These are phyloP conservation scores for Pyrrhoderma lamaoense DNA, from an alignment of 1,284 basidiomycete species.

Conservation along the genomic window DNA sequence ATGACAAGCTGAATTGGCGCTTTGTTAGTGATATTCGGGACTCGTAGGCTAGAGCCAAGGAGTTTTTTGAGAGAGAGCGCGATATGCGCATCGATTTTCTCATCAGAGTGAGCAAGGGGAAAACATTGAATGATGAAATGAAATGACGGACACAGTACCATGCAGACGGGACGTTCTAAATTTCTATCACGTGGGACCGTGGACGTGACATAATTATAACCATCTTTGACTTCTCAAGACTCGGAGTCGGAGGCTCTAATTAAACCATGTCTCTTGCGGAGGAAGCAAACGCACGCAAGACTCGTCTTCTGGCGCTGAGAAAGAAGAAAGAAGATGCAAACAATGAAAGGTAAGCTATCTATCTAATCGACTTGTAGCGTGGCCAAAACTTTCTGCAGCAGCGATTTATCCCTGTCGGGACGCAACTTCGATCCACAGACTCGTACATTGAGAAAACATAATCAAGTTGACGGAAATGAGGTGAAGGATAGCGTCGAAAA, in stretches of 20 bases:
- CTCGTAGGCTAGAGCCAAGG: not conserved
- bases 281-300: slow-evolving; percentile 80
- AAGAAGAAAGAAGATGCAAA: slow-evolving; percentile 56
- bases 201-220: not conserved
- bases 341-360: slow-evolving; percentile 26
- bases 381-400: slow-evolving; percentile 19
- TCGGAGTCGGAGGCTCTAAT: not conserved
- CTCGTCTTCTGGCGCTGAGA: slow-evolving; percentile 74
- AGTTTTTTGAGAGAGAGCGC: not conserved
- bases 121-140: no score
- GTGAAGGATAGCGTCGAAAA: slow-evolving; percentile 86
- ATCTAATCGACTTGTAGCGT: not conserved
- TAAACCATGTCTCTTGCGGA: slow-evolving; percentile 70
- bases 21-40: not conserved
- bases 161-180: not conserved
- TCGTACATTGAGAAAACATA: slow-evolving; percentile 64
- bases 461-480: slow-evolving; percentile 42
- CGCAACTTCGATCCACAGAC: slow-evolving; percentile 86
- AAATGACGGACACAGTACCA: no score
- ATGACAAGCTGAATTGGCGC: slow-evolving; percentile 4
- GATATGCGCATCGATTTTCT: not conserved
- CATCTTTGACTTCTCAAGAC: not conserved
- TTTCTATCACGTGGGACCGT: not conserved
- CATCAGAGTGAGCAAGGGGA: no score
- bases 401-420: slow-evolving; percentile 58